Base-by-base conservation (phyloP, 2,329 filamentous ascomycete genomes). In the Clonostachys rosea region DNA sequence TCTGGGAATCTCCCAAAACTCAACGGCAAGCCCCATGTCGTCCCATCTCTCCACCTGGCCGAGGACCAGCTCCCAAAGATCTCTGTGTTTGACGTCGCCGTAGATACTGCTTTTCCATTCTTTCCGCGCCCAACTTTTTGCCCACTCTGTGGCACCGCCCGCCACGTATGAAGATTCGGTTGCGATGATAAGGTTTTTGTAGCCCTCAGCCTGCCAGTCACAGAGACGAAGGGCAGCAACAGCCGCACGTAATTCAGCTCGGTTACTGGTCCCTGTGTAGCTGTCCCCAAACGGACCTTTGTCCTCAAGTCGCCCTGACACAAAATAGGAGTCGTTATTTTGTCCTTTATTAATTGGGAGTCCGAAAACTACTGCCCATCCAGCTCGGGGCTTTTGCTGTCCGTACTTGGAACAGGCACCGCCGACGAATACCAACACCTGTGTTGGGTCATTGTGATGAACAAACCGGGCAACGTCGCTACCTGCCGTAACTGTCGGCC, bases 171-270 rank as follows among this genome's bases (percentile, higher is more conserved):
- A 64, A 1, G 75, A 79, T 54, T 82, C 75, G 0, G 75, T 78
- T 3, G 76, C 78, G 48, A 83, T 67, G 36, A 79, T 71, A 3
- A 81, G 6, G 3, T 58, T 59, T 11, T 49, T 37, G 59, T 63
- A 61, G 47, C 70, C 55, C 56, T 78, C 72, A 5, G 55, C 59
- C 0, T 13, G n/a, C 76, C 75, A 79, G 50, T 56, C 9, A 4
- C 66, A 60, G 52, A 66, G 71, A 30, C 68, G 62, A 20, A 81
- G 63, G 5, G 71, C 79, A 6, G 66, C 73, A 42, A 79, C 70
- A 6, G 73, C 73, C 6, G 76, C 77, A 13, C 76, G 77, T 7
- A 83, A 68, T 56, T 81, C 75, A 4, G 79, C 79, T 5, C 78
- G 67, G 52, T 79, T 76, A 61, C 68, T 79, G 17, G 67, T 79